These are phyloP conservation scores for Cinnamomum micranthum DNA, from an alignment of 164 flowering plant genomes.

Conservation along the genomic window DNA sequence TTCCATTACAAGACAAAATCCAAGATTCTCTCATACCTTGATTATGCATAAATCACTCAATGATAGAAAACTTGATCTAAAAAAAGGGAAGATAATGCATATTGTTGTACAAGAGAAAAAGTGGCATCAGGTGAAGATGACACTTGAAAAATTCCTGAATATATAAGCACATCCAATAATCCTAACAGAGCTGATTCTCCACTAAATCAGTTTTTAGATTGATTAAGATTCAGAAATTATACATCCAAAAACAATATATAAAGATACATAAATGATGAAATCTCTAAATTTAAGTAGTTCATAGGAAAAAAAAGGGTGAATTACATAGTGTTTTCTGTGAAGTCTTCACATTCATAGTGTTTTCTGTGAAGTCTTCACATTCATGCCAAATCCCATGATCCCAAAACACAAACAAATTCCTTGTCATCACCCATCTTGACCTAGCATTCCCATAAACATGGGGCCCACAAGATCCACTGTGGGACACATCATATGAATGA, in stretches of 20 bases:
- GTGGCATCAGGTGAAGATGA: no score
- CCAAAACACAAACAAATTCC: neutral
- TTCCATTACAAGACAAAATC: neutral
- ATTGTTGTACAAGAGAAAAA: no score
- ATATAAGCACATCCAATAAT: no score
- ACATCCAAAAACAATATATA: no score
- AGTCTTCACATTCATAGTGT: neutral
- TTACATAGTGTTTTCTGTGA: neutral
- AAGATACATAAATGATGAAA: neutral
- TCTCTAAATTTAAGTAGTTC: neutral
- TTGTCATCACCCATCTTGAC: neutral
- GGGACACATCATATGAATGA: neutral
- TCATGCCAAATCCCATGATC: neutral
- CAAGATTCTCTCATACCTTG: neutral
- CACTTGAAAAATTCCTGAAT: no score
- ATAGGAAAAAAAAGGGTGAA: no score
- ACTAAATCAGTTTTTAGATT: no score
- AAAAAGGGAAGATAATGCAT: no score
- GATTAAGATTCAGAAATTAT: no score
- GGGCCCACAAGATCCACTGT: neutral
- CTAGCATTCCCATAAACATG: neutral
- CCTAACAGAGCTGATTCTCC: no score
- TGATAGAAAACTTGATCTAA: no score
- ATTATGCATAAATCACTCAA: no score
- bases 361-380: neutral